phyloP scores from a whole-genome alignment of 2,329 filamentous ascomycete species.

The Cercospora brassicicola region DNA sequence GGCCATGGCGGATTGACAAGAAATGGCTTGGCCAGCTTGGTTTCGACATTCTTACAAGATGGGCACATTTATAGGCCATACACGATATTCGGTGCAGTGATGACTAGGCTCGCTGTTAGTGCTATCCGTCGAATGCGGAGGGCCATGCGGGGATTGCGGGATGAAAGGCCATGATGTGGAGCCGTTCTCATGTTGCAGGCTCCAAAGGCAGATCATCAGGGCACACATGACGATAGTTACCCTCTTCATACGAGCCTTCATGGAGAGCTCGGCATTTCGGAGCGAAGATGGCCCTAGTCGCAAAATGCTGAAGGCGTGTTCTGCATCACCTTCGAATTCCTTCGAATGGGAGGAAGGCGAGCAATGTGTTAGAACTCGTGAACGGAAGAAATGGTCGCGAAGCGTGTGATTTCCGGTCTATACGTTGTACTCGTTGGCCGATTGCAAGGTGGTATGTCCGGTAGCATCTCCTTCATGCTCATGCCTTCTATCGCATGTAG shows the following conservation, averaged over 20 bases:
- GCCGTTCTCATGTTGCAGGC: not conserved
- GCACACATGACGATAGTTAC: not conserved
- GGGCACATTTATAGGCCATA: not conserved
- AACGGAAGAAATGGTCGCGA: not conserved
- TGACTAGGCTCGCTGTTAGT: not conserved
- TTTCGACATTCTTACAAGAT: not conserved
- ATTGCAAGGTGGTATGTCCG: not conserved
- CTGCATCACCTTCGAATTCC: not conserved
- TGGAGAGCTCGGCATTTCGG: not conserved
- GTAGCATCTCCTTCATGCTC: not conserved
- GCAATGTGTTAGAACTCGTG: not conserved
- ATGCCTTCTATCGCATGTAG: not conserved
- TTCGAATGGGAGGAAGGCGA: not conserved
- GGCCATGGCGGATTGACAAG: not conserved
- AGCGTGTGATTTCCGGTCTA: not conserved
- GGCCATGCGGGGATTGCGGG: not conserved
- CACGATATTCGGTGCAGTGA: not conserved
- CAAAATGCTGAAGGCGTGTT: not conserved
- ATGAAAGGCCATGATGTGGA: not conserved
- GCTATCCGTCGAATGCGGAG: not conserved
- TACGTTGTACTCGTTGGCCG: not conserved
- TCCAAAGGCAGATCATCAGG: not conserved
- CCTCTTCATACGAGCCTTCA: not conserved
- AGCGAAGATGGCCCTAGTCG: not conserved
- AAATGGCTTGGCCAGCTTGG: not conserved